phyloP scores from a whole-genome alignment of 2,329 filamentous ascomycete genomes.

The Cladosporium sp. region DNA sequence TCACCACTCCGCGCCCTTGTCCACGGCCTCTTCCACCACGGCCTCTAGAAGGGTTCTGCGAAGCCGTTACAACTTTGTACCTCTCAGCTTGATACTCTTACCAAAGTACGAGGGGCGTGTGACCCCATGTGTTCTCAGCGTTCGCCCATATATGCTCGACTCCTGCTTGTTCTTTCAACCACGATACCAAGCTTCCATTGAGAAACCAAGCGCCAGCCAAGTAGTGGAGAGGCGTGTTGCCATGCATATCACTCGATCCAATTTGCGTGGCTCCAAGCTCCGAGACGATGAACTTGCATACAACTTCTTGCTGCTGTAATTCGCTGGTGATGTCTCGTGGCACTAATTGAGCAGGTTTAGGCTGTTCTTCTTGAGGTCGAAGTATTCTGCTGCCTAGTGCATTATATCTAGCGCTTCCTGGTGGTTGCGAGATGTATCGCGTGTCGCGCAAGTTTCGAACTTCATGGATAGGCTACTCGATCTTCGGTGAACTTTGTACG shows the following conservation, averaged over 20 bases:
- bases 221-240: conserved; percentile 9
- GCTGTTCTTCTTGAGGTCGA: too few relatives aligned
- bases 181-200: neutral
- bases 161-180: neutral
- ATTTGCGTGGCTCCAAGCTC: neutral
- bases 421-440: neutral
- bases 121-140: neutral
- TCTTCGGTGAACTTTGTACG: neutral
- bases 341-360: neutral
- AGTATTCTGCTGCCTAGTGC: neutral
- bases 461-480: conserved; percentile 2
- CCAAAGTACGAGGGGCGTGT: neutral
- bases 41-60: too few relatives aligned
- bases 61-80: neutral
- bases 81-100: neutral
- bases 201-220: neutral
- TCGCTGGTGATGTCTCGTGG: neutral
- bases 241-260: neutral
- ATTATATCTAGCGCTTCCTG: neutral
- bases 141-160: neutral
- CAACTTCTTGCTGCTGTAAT: neutral
- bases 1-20: too few relatives aligned
- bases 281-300: neutral
- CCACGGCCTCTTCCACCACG: too few relatives aligned
- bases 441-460: neutral